Conservation (phyloP, 2,329 filamentous ascomycete genomes). For the Trichoderma gracile region DNA sequence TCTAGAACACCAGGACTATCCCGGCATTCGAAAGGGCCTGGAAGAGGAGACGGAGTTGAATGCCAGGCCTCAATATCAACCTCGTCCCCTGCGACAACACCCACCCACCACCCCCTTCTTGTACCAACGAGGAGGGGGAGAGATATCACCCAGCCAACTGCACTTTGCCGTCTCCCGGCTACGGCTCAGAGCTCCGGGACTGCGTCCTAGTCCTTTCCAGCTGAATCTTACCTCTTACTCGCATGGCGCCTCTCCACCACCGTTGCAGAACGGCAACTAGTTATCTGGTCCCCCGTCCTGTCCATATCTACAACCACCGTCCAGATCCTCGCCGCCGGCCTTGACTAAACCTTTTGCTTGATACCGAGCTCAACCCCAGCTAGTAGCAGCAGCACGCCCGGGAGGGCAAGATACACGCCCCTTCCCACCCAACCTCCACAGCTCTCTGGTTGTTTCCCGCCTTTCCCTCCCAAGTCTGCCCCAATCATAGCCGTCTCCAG, state of each 20-base stretch:
- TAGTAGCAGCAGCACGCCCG: constrained; percentile 23
- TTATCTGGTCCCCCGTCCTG: neutral
- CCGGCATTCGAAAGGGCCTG: neutral
- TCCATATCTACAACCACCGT: constrained; percentile 2
- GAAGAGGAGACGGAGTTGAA: constrained; percentile 1
- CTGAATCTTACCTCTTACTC: constrained; percentile 18
- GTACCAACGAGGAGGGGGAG: constrained; percentile 15
- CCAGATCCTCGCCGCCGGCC: constrained; percentile 2
- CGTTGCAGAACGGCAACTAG: neutral
- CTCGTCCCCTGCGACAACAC: neutral
- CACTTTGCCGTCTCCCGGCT: constrained; percentile 3
- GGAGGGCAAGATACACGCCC: constrained; percentile 31
- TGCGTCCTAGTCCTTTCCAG: constrained; percentile 5
- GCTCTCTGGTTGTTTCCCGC: constrained; percentile 28
- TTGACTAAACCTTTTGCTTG: constrained; percentile 1
- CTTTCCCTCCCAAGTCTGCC: constrained; percentile 27
- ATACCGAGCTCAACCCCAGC: constrained; percentile 29
- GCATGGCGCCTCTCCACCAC: constrained; percentile 2
- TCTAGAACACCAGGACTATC: constrained; percentile 19
- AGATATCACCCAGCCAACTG: constrained; percentile 20
- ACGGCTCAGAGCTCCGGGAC: constrained; percentile 12
- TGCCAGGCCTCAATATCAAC: neutral
- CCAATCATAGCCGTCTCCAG: constrained; percentile 30
- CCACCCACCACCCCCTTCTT: neutral
- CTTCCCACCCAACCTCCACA: constrained; percentile 26